Conservation (phyloP, 2,329 filamentous ascomycete species). For the Monilinia laxa region DNA sequence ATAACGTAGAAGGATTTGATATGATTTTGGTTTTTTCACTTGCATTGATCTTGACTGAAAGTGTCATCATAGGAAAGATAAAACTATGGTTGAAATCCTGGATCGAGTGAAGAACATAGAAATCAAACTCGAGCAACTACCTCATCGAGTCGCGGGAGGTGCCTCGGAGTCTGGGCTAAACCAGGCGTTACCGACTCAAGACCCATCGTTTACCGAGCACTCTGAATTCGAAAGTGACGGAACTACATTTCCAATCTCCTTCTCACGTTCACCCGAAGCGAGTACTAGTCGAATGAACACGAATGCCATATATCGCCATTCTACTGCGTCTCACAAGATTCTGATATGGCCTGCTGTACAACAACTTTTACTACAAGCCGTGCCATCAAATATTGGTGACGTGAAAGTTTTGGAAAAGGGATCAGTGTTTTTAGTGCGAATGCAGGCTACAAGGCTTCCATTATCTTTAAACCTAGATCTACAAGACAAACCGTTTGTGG, state of each 20-base stretch:
- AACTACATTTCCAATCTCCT: background rate
- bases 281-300: conserved; percentile 27
- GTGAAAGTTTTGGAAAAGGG: conserved; percentile 44
- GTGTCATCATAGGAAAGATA: conserved; percentile 54
- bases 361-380: conserved; percentile 42
- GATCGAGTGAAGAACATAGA: conserved; percentile 56
- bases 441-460: conserved; percentile 33
- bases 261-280: background rate
- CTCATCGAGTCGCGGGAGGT: conserved; percentile 20
- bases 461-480: conserved; percentile 36
- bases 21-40: background rate
- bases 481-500: conserved; percentile 34
- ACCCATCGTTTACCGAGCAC: conserved; percentile 29
- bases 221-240: background rate
- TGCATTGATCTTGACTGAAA: conserved; percentile 21
- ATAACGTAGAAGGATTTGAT: conserved; percentile 15
- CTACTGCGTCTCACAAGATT: conserved; percentile 51
- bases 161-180: conserved; percentile 29
- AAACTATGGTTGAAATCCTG: conserved; percentile 60
- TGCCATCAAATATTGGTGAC: conserved; percentile 40
- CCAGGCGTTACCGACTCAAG: conserved; percentile 33
- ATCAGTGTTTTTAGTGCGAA: conserved; percentile 41
- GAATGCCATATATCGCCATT: conserved; percentile 34
- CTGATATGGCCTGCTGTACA: conserved; percentile 51
- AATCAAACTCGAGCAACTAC: conserved; percentile 52